Evolutionary conservation across 1,139 yeast species (phyloP), one percentile per base, ranked within the genome.

Genomic region (Pichia sp.): DNA sequence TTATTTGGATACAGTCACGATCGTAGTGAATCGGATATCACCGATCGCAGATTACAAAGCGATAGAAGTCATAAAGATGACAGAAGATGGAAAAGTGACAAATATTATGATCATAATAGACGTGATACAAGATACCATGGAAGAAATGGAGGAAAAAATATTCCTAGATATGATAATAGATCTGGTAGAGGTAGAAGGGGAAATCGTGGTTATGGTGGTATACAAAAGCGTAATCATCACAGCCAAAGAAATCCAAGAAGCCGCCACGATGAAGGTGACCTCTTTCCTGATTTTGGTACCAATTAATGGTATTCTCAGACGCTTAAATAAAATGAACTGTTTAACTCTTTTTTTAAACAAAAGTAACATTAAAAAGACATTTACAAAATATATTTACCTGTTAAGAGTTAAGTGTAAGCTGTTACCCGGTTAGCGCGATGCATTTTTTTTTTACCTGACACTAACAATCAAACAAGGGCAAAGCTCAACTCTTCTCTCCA

Each of bases 1-100:
- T 26, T 53, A 26, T 52, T 56, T 41, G 58, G 55, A 2, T 52
- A 52, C 35, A 47, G 47, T 2, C 43, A 42, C 6, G 56, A 58
- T 37, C 41, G 39, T 27, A 41, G 44, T n/a, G 45, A 39, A 28
- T 18, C 40, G 27, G 40, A 42, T 27, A 26, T 30, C 18, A 5
- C 30, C 18, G 29, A 44, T n/a, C 28, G 40, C 11, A 25, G 39
- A 34, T 41, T 32, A 33, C n/a, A 11, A 34, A 30, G 39, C n/a
- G 25, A 8, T 18, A n/a, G 18, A 6, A 26, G 9, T 10, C 36
- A 38, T n/a, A 30, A 18, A 26, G 35, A 26, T 29, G 35, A 37
- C 27, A 38, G 37, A 6, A 45, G 45, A 36, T 49, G 56, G 57
- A 35, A 27, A 30, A 50, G 46, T 25, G 55, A 49, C 31, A 47